Evolutionary conservation across 148 eudicot genomes (phyloP).

Genomic region (Rhododendron molle): DNA sequence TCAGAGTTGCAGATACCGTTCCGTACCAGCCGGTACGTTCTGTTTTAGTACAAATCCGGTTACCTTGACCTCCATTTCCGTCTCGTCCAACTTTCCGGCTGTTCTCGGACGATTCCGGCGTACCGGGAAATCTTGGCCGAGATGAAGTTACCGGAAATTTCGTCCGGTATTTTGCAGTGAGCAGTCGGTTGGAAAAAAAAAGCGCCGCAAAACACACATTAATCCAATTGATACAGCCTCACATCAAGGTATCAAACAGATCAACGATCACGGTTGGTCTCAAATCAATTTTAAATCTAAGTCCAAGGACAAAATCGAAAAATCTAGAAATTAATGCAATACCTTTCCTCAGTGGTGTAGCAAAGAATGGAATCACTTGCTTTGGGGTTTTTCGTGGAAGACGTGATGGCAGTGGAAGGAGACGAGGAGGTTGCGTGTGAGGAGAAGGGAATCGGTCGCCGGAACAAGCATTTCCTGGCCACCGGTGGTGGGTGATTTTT

Average conservation of each 20-base stretch:
- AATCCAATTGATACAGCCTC: constrained; percentile 12
- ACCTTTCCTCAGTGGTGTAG: constrained; percentile 11
- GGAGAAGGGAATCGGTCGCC: constrained; percentile 15
- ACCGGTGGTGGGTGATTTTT: constrained; percentile 10
- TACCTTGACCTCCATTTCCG: too few species aligned
- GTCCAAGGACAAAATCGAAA: not conserved
- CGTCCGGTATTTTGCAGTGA: too few species aligned
- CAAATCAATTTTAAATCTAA: not conserved
- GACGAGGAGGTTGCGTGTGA: constrained; percentile 18
- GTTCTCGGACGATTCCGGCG: too few species aligned
- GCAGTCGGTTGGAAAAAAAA: not conserved
- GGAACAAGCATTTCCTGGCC: constrained; percentile 43
- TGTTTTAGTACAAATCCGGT: too few species aligned
- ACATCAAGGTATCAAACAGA: not conserved
- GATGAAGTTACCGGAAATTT: too few species aligned
- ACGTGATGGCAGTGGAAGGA: constrained; percentile 43
- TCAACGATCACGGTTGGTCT: constrained; percentile 10
- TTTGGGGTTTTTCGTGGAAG: constrained; percentile 27
- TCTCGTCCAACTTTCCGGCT: too few species aligned
- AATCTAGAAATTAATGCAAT: constrained; percentile 9
- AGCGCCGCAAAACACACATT: not conserved
- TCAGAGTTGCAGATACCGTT: too few species aligned
- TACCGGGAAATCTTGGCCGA: too few species aligned
- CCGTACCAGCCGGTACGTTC: too few species aligned
- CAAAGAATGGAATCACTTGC: constrained; percentile 17